Conservation (phyloP, 1,284 basidiomycete species). For the Melampsora larici-populina region DNA sequence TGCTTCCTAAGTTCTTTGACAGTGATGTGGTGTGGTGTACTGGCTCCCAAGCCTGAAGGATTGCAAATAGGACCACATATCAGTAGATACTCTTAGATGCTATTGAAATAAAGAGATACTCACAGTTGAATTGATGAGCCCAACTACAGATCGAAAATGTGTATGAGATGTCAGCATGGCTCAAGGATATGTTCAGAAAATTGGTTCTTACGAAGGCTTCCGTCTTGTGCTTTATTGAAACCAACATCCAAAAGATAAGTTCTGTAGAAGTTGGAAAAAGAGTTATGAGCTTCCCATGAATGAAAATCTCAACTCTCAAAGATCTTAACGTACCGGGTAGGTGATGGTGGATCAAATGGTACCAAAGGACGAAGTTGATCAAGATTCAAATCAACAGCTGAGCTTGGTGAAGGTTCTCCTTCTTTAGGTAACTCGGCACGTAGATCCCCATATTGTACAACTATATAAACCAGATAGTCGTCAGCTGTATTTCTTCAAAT, state of each 20-base stretch:
- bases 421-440: conserved; percentile 15
- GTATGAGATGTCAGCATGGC: not conserved
- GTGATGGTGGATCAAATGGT: conserved; percentile 19
- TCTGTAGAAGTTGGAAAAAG: not conserved
- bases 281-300: not conserved
- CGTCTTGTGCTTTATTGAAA: conserved; percentile 17
- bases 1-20: conserved; percentile 17
- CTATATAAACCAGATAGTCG: not conserved
- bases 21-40: conserved; percentile 34
- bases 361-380: conserved; percentile 23
- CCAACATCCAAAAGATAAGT: conserved; percentile 34
- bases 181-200: not conserved
- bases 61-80: not conserved
- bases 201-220: conserved; percentile 25
- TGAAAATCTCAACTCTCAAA: not conserved
- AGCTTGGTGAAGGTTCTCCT: not conserved
- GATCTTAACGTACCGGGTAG: conserved; percentile 28
- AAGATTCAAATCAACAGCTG: conserved; percentile 1
- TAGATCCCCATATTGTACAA: conserved; percentile 33
- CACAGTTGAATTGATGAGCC: conserved; percentile 16
- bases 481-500: too few relatives aligned
- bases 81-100: not conserved
- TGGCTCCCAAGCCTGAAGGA: conserved; percentile 31
- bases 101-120: not conserved
- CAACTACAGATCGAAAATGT: not conserved